Base-by-base conservation (phyloP, 805 yeast genomes). In the Wickerhamiella occidentalis region DNA sequence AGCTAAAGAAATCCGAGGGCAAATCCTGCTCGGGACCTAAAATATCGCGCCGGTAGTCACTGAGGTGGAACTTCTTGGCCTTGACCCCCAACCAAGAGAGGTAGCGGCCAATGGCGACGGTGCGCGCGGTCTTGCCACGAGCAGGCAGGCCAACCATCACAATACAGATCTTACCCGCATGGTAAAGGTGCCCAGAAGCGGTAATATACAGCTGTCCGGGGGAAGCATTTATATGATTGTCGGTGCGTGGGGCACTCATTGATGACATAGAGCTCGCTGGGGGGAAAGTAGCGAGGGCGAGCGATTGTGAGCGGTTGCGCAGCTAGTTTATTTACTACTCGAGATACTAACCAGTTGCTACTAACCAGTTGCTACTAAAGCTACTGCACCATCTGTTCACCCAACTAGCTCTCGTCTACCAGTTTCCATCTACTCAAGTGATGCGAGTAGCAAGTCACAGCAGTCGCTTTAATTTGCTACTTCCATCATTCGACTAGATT, bases 41-140 rank as follows among this genome's bases (percentile, higher is more conserved):
- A 42, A 62, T 54, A 18, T 70, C 70, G 54, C 96, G 75, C 58
- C 96, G 75, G 61, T 88, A 90, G 63, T 92, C 94, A 21, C 96
- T 92, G 53, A 88, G 75, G 65, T 90, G 97, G 68, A 85, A 90
- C 25, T 86, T 78, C 58, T 86, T 88, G 1, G 96, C 81, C 60
- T 84, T 81, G 18, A 92, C 97, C 4, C 98, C 98, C 41, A 92
- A 70, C 98, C 98, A 92, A 58, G 96, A 75, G 56, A 94, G 71
- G 64, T 88, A 92, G 51, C 98, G 75, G 3, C 96, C 86, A 55
- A 92, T 72, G 12, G 95, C 81, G 36, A 90, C 96, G 5, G 96
- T 82, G 46, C 90, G 71, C 62, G 87, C 86, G 1, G 98, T 92
- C 63, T 92, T 92, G 1, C 97, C 96, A 44, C 97, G 74, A 1